Percentiles rank a stretch among this genome's conserved stretches.
phyloP scores from a whole-genome alignment of 2,329 filamentous ascomycete species.

The Diaporthe citriasiana region DNA sequence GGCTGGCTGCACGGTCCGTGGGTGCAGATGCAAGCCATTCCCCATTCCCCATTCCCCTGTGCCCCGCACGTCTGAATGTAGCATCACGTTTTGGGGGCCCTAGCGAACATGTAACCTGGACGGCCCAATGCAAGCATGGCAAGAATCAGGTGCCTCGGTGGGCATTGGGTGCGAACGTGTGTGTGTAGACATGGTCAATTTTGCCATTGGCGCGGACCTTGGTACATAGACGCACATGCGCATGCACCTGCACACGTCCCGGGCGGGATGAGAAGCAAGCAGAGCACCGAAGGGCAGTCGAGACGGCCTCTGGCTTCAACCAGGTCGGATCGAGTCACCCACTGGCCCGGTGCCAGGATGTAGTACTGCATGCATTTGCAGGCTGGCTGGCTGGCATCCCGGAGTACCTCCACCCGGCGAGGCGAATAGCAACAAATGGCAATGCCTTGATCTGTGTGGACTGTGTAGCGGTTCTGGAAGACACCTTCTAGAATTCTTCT shows the following conservation, averaged over 20 bases:
- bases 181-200: neutral
- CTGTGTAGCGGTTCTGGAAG: constrained; percentile 37
- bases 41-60: neutral
- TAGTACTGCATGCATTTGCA: no score
- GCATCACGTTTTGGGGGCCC: neutral
- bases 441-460: neutral
- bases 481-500: constrained; percentile 34
- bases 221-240: neutral
- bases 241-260: neutral
- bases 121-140: neutral
- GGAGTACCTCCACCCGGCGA: no score
- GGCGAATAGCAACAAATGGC: neutral
- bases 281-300: neutral
- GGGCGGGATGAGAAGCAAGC: neutral
- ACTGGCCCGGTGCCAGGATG: no score
- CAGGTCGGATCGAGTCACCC: neutral
- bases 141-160: neutral
- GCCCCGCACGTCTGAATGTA: constrained; percentile 20
- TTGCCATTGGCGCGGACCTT: neutral
- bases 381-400: constrained; percentile 5
- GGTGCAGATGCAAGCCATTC: neutral
- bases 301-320: neutral
- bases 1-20: neutral
- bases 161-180: neutral
- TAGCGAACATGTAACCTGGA: neutral